Percentiles rank a stretch among this genome's conserved stretches.
phyloP scores from a whole-genome alignment of 2,329 filamentous ascomycete genomes.

The Chaetomium sp. region DNA sequence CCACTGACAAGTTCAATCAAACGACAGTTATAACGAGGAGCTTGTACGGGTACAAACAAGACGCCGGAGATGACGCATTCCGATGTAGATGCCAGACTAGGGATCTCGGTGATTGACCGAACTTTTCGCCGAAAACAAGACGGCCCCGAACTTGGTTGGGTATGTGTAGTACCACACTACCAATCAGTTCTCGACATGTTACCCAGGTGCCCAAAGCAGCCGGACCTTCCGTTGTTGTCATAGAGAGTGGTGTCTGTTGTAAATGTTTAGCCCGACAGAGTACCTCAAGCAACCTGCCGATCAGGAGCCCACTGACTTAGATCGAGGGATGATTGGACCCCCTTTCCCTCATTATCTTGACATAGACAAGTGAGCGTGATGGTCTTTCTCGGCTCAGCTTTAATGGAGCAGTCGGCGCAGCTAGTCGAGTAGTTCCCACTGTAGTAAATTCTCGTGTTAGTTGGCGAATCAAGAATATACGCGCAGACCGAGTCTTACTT shows the following conservation, averaged over 20 bases:
- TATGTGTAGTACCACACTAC: neutral
- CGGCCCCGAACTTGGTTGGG: neutral
- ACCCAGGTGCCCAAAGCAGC: constrained; percentile 33
- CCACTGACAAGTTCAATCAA: too few relatives aligned
- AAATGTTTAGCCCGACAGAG: neutral
- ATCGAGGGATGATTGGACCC: constrained; percentile 14
- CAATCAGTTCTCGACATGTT: constrained; percentile 26
- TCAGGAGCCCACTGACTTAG: constrained; percentile 20
- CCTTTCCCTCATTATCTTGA: neutral
- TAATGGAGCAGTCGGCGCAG: constrained; percentile 22
- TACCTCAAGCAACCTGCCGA: neutral
- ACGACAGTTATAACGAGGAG: neutral
- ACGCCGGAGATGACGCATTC: too few relatives aligned
- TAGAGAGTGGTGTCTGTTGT: constrained; percentile 32
- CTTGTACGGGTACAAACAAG: neutral
- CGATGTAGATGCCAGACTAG: too few relatives aligned
- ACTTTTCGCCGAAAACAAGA: neutral
- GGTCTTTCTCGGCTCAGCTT: constrained; percentile 10
- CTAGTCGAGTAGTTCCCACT: constrained; percentile 23
- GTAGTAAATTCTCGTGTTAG: neutral
- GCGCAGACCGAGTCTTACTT: constrained; percentile 12
- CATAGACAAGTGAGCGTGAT: constrained; percentile 24
- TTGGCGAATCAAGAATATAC: neutral
- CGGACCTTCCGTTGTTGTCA: constrained; percentile 33
- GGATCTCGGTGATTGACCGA: too few relatives aligned